Conservation (phyloP, 2,329 filamentous ascomycete genomes). For the Penicillium griseofulvum region DNA sequence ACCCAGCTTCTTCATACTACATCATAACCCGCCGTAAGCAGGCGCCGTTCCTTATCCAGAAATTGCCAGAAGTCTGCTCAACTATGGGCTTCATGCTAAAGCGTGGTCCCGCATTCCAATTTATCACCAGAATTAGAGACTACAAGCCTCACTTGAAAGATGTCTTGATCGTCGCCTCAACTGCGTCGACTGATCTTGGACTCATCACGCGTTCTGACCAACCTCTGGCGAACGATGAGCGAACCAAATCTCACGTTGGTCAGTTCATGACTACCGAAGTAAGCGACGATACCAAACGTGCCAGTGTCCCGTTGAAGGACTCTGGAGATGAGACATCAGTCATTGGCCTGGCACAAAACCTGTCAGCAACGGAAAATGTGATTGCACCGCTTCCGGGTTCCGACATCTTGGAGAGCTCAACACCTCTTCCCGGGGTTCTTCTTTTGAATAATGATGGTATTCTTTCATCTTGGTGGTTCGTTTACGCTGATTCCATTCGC, state of each 20-base stretch:
- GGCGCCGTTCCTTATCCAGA: conserved; percentile 67
- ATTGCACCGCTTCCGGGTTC: conserved; percentile 73
- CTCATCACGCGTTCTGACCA: conserved; percentile 71
- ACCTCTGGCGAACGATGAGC: conserved; percentile 61
- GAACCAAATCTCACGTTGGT: conserved; percentile 59
- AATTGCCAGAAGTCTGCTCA: conserved; percentile 69
- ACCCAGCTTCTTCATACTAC: conserved; percentile 70
- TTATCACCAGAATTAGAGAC: conserved; percentile 71
- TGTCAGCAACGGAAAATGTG: conserved; percentile 79
- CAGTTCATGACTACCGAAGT: conserved; percentile 61
- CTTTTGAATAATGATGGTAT: conserved; percentile 86
- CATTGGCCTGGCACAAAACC: conserved; percentile 76
- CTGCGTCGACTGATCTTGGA: conserved; percentile 74
- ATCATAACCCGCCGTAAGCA: conserved; percentile 68
- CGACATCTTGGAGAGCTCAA: conserved; percentile 74
- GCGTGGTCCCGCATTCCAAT: conserved; percentile 69
- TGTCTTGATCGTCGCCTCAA: conserved; percentile 76
- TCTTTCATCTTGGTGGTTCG: conserved; percentile 82
- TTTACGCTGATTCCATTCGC: conserved; percentile 83
- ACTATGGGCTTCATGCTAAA: conserved; percentile 62
- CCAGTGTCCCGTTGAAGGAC: conserved; percentile 70
- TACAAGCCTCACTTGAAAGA: conserved; percentile 81
- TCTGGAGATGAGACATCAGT: conserved; percentile 67
- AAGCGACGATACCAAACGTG: conserved; percentile 73
- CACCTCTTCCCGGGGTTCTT: conserved; percentile 79